phyloP scores from a whole-genome alignment of 768 basidiomycete genomes.

The Lactifluus pinguis region DNA sequence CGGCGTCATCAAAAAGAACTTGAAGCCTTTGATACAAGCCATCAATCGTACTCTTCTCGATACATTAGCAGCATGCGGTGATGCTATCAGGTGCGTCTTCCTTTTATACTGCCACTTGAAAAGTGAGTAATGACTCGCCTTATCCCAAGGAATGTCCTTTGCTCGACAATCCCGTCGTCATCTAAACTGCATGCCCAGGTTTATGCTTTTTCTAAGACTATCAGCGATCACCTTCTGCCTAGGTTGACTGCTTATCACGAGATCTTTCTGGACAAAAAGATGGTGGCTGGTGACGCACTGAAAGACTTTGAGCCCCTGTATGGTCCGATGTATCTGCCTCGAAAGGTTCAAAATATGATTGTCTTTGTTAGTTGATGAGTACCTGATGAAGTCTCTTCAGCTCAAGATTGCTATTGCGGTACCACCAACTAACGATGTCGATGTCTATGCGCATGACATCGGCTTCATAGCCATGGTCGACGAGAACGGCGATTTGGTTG shows the following conservation, averaged over 20 bases:
- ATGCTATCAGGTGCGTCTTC: slow-evolving; percentile 74
- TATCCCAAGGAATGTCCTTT: slow-evolving; percentile 68
- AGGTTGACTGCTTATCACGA: slow-evolving; percentile 93
- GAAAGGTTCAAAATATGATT: slow-evolving; percentile 50
- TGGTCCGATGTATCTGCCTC: slow-evolving; percentile 92
- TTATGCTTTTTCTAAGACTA: slow-evolving; percentile 71
- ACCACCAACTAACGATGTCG: slow-evolving; percentile 93
- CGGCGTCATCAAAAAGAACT: slow-evolving; percentile 92
- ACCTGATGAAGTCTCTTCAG: slow-evolving; percentile 32
- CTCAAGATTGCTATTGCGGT: slow-evolving; percentile 97
- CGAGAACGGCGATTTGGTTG: slow-evolving; percentile 63
- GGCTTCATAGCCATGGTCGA: slow-evolving; percentile 94
- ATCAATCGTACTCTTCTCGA: slow-evolving; percentile 89
- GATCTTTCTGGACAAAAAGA: slow-evolving; percentile 98
- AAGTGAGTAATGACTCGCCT: slow-evolving; percentile 7
- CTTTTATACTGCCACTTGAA: not conserved
- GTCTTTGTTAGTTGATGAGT: slow-evolving; percentile 1
- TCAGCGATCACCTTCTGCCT: slow-evolving; percentile 83
- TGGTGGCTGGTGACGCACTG: slow-evolving; percentile 87
- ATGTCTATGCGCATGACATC: slow-evolving; percentile 91
- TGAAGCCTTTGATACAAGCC: slow-evolving; percentile 93
- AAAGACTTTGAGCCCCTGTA: slow-evolving; percentile 97
- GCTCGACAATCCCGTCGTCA: slow-evolving; percentile 81
- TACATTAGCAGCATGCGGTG: slow-evolving; percentile 96
- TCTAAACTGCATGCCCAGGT: slow-evolving; percentile 82